Evolutionary conservation across 345 rosid species (phyloP).

Genomic region (Salix caprea): DNA sequence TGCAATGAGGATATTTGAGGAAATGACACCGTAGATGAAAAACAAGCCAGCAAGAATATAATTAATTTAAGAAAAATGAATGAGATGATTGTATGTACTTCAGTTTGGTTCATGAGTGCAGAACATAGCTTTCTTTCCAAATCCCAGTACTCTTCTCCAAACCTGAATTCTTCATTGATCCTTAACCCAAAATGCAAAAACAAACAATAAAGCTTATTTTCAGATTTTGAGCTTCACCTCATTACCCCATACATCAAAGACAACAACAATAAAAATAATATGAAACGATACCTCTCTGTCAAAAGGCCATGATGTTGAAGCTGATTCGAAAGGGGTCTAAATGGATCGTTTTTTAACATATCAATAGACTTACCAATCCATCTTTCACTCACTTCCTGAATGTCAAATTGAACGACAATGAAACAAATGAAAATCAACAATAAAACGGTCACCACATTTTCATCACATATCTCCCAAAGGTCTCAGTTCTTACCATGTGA

Average conservation of each 20-base stretch:
- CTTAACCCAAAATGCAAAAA: conserved; percentile 33
- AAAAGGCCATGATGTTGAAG: conserved; percentile 59
- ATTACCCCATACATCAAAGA: conserved; percentile 3
- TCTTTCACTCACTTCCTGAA: conserved; percentile 34
- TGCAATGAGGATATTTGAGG: background rate
- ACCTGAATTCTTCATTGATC: conserved; percentile 57
- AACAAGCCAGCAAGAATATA: background rate
- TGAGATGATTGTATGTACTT: conserved; percentile 32
- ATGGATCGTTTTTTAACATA: conserved; percentile 43
- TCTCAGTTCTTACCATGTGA: conserved; percentile 20
- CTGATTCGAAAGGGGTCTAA: conserved; percentile 45
- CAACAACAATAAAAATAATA: background rate
- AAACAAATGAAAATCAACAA: conserved; percentile 10
- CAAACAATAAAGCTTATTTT: background rate
- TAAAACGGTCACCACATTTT: conserved; percentile 1
- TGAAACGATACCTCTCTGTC: conserved; percentile 47
- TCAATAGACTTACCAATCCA: conserved; percentile 22
- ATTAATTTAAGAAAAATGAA: background rate
- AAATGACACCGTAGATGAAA: background rate
- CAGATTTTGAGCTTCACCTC: background rate
- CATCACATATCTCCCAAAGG: background rate
- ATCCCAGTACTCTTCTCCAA: conserved; percentile 82
- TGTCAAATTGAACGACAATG: conserved; percentile 17
- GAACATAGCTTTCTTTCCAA: conserved; percentile 83
- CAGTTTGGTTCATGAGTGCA: conserved; percentile 43